Base-by-base conservation (phyloP, 495 filamentous ascomycete genomes). In the Trichoderma orchidacearum region DNA sequence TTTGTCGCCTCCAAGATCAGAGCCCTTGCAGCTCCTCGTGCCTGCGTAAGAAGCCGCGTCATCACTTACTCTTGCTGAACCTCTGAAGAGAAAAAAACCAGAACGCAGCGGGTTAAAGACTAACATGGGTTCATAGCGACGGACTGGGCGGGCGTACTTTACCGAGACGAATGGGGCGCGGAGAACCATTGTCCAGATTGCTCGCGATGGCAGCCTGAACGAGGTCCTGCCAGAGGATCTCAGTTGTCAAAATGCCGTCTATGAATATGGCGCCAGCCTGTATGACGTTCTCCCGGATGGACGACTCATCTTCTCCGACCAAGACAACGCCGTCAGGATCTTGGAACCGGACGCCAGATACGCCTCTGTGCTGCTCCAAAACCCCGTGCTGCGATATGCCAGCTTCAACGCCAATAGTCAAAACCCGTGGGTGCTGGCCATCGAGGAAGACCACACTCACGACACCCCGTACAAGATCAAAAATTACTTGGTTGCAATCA, bases 221-320 rank as follows among this genome's bases (percentile, higher is more conserved):
- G 72, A 78, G 53, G 64, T 76, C 12, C 62, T 79, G 15, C 72
- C 73, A 4, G 60, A 61, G 48, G 54, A 65, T n/a, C 66, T 68
- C 60, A 72, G 65, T 58, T 75, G 70, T 0, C 59, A 61, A 13
- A 71, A 65, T 12, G 61, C 54, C 0, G 67, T 79, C 23, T 75
- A 80, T 56, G 75, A 76, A 36, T 75, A 75, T 60, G 74, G 73
- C 8, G 74, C 67, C 45, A 67, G 54, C 56, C 64, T 61, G 45
- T 68, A 62, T 61, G 62, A 54, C 3, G 58, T 67, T 6, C 64
- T 68, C 21, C 58, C 62, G n/a, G 60, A 58, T n/a, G 70, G 69
- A 0, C 57, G 64, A 50, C 62, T 80, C 30, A 57, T 77, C 30
- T 74, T 79, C 51, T 62, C 69, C 3, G 72, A 79, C 30, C 58